Percentiles rank a stretch among this genome's conserved stretches.
These are phyloP conservation scores for Spatholobus suberectus DNA, from an alignment of 306 rosid genomes.

Conservation along the genomic window DNA sequence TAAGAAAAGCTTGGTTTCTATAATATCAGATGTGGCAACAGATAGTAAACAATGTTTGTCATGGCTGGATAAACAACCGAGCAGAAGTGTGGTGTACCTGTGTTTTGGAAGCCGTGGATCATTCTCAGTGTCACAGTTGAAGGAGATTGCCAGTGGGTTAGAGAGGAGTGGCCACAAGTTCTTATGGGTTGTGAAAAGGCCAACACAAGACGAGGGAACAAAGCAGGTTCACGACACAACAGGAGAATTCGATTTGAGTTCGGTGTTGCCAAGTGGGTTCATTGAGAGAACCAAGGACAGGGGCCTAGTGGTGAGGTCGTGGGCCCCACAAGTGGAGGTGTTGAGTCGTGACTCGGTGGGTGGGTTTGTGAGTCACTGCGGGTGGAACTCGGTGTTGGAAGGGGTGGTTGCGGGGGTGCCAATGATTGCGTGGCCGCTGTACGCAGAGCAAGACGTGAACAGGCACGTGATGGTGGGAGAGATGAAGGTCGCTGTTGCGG, in stretches of 20 bases:
- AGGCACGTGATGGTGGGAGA: slow-evolving; percentile 43
- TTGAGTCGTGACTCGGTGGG: slow-evolving; percentile 39
- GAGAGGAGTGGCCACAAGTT: slow-evolving; percentile 44
- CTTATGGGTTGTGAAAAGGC: slow-evolving; percentile 45
- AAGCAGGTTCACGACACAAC: neutral
- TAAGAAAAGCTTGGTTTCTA: too few relatives aligned
- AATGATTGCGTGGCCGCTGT: slow-evolving; percentile 49
- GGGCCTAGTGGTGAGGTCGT: slow-evolving; percentile 36
- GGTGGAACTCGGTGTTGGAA: slow-evolving; percentile 54
- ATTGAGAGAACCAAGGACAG: slow-evolving; percentile 38
- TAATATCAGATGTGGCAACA: slow-evolving; percentile 1
- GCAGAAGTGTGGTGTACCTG: slow-evolving; percentile 40
- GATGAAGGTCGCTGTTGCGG: slow-evolving; percentile 43
- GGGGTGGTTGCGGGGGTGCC: slow-evolving; percentile 52
- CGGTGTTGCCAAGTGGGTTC: slow-evolving; percentile 40
- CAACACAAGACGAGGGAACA: neutral
- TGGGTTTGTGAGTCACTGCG: slow-evolving; percentile 47
- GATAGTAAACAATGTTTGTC: slow-evolving; percentile 23
- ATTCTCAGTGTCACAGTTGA: slow-evolving; percentile 35
- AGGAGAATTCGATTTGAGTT: slow-evolving; percentile 12
- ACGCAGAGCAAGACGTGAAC: slow-evolving; percentile 49
- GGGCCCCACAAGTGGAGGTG: slow-evolving; percentile 51
- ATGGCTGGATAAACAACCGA: slow-evolving; percentile 46
- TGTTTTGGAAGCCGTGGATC: slow-evolving; percentile 52
- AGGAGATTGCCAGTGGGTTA: slow-evolving; percentile 42